Conservation (phyloP, 768 basidiomycete species). For the Cystobasidium onofrii region DNA sequence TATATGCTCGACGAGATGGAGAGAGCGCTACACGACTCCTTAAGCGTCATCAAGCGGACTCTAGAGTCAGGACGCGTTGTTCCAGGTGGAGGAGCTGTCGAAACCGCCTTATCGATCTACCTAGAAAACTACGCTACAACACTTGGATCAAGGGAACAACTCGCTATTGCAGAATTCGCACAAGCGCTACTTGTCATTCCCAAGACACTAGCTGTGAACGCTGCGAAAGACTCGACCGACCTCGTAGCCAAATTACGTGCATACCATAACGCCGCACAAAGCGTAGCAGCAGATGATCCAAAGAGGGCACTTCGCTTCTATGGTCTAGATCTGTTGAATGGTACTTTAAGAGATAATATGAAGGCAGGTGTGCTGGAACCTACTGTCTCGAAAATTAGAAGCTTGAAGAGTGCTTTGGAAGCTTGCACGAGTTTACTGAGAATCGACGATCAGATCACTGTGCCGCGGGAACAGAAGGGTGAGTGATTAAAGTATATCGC, state of each 20-base stretch:
- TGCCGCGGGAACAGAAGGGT: constrained; percentile 42
- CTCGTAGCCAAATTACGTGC: constrained; percentile 92
- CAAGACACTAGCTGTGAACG: constrained; percentile 92
- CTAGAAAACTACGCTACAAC: constrained; percentile 98
- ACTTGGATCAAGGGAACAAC: constrained; percentile 90
- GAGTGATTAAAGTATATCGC: constrained; percentile 11
- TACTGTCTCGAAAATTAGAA: constrained; percentile 92
- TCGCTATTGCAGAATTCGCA: constrained; percentile 99
- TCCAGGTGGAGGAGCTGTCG: constrained; percentile 94
- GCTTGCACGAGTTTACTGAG: constrained; percentile 88
- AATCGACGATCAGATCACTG: constrained; percentile 25
- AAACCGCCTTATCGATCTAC: constrained; percentile 93
- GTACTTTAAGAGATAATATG: constrained; percentile 90
- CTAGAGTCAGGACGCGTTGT: constrained; percentile 92
- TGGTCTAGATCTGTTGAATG: constrained; percentile 87
- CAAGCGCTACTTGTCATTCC: constrained; percentile 85
- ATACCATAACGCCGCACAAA: constrained; percentile 94
- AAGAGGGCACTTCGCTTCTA: constrained; percentile 84
- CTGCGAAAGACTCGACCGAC: constrained; percentile 95
- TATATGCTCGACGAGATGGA: constrained; percentile 99
- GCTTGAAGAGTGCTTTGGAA: constrained; percentile 92
- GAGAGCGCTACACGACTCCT: constrained; percentile 81
- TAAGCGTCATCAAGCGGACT: constrained; percentile 93
- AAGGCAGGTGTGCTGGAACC: constrained; percentile 89
- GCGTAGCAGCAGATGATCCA: constrained; percentile 77